Evolutionary conservation across 1,284 basidiomycete species (phyloP).

Genomic region (Leccinum holopus): DNA sequence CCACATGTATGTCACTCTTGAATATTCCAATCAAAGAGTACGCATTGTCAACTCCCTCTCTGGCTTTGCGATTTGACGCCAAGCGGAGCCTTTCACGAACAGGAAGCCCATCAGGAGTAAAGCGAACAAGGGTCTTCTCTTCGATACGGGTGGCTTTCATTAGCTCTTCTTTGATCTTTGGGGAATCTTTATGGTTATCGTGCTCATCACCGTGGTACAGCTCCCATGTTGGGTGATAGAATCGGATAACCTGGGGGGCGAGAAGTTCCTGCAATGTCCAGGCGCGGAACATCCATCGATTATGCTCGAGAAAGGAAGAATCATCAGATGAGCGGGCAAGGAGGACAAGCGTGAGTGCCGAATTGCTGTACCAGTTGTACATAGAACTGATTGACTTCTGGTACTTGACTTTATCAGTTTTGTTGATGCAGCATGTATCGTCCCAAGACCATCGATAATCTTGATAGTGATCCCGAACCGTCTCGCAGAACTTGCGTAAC

Average conservation of each 20-base stretch:
- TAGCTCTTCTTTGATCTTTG: constrained; percentile 6
- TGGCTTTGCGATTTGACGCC: constrained; percentile 18
- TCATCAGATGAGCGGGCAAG: constrained; percentile 1
- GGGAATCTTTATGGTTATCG: constrained; percentile 13
- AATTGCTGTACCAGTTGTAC: constrained; percentile 23
- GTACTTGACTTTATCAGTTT: background rate
- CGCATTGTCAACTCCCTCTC: constrained; percentile 11
- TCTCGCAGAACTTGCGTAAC: constrained; percentile 14
- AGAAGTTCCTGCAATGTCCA: constrained; percentile 22
- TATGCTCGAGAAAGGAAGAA: constrained; percentile 7
- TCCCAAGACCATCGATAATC: constrained; percentile 13
- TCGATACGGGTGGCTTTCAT: background rate
- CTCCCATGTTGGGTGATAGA: constrained; percentile 13
- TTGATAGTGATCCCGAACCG: constrained; percentile 4
- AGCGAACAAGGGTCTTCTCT: background rate
- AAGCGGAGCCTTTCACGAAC: constrained; percentile 14
- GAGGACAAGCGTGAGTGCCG: constrained; percentile 17
- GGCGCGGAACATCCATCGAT: constrained; percentile 21
- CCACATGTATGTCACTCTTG: constrained; percentile 9
- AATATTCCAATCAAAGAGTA: constrained; percentile 20
- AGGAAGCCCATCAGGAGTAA: constrained; percentile 5
- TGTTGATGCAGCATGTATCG: constrained; percentile 18
- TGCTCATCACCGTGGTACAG: constrained; percentile 1
- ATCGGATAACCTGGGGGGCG: constrained; percentile 12
- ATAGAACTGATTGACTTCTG: constrained; percentile 17